Conservation (phyloP, 2,329 filamentous ascomycete genomes). For the Ceratocystis albifundus region DNA sequence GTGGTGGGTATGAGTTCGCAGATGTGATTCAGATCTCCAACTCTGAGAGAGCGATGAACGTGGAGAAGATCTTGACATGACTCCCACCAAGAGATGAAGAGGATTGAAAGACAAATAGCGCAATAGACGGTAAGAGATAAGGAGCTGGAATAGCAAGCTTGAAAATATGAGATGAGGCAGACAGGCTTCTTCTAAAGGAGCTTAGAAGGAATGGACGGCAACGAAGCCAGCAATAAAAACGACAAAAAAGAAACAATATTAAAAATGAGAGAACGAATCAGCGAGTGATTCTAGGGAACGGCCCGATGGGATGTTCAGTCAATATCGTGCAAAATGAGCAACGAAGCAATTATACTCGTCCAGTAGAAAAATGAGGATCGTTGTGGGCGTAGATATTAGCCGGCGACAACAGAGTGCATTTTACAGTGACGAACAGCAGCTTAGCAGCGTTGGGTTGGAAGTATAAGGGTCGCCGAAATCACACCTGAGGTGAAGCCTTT, state of each 20-base stretch:
- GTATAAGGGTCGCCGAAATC: background rate
- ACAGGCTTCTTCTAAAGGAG: conserved; percentile 20
- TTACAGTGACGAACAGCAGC: background rate
- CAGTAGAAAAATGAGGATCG: background rate
- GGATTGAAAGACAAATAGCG: background rate
- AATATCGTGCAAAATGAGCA: background rate
- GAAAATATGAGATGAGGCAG: conserved; percentile 1
- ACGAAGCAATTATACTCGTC: background rate
- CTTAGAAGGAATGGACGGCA: conserved; percentile 20
- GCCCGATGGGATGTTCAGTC: background rate
- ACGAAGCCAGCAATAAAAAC: conserved; percentile 7
- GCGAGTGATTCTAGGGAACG: conserved; percentile 11
- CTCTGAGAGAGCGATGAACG: conserved; percentile 19
- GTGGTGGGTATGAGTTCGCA: conserved; percentile 18
- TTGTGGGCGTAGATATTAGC: background rate
- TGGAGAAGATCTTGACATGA: conserved; percentile 20
- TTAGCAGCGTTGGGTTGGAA: background rate
- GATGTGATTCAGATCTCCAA: conserved; percentile 13
- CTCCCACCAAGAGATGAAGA: background rate
- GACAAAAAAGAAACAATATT: background rate
- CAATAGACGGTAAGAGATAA: background rate
- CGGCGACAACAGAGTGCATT: background rate
- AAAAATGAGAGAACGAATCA: conserved; percentile 19
- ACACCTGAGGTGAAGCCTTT: background rate
- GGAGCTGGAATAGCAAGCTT: background rate